These are phyloP conservation scores for Penicillium flavigenum DNA, from an alignment of 495 filamentous ascomycete genomes.

Conservation along the genomic window DNA sequence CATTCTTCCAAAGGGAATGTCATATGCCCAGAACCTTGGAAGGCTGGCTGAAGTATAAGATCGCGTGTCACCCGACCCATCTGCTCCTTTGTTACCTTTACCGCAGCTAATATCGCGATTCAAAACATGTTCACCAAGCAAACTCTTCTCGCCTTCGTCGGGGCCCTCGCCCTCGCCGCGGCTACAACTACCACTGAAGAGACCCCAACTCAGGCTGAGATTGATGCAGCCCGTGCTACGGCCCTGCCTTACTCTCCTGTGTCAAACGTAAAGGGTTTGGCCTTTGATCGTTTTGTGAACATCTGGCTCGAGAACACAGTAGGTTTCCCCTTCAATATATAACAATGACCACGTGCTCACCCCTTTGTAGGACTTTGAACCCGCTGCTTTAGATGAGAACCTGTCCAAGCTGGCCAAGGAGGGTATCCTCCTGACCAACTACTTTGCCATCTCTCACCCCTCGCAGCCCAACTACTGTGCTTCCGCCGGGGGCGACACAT, in stretches of 20 bases:
- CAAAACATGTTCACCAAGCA: conserved; percentile 28
- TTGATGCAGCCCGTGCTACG: conserved; percentile 33
- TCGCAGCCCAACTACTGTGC: conserved; percentile 72
- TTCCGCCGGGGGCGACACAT: conserved; percentile 61
- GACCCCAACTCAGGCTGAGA: conserved; percentile 34
- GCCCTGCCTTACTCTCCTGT: conserved; percentile 50
- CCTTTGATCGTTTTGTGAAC: conserved; percentile 64
- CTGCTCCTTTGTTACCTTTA: conserved; percentile 1
- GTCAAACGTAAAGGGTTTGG: conserved; percentile 60
- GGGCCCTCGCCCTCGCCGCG: conserved; percentile 26
- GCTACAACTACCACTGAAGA: conserved; percentile 33
- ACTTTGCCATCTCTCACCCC: conserved; percentile 62
- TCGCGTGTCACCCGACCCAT: conserved; percentile 3
- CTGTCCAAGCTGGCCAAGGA: conserved; percentile 57
- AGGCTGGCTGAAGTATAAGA: conserved; percentile 7
- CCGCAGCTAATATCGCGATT: neutral
- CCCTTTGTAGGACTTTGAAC: conserved; percentile 51
- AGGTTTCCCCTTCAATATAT: conserved; percentile 35
- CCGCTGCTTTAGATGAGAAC: conserved; percentile 50
- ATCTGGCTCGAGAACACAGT: conserved; percentile 78
- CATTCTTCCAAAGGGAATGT: conserved; percentile 2
- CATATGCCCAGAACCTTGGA: neutral
- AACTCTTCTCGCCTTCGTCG: conserved; percentile 23
- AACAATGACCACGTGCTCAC: conserved; percentile 8
- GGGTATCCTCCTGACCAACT: conserved; percentile 66